phyloP scores from a whole-genome alignment of 768 basidiomycete genomes.

The Sporobolomyces roseus region DNA sequence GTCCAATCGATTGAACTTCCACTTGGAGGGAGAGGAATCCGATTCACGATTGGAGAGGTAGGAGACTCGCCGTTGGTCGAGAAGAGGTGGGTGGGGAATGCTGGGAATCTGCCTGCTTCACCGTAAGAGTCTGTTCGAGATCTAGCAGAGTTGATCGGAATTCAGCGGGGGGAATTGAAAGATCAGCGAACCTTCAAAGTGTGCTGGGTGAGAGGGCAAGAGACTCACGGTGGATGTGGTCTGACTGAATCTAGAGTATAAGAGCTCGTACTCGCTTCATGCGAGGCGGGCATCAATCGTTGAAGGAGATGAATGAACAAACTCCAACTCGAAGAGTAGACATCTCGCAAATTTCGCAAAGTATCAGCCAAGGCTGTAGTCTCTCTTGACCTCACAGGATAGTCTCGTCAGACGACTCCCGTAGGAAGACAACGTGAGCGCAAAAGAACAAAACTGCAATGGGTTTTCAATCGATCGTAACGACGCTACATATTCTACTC shows the following conservation, averaged over 20 bases:
- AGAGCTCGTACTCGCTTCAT: slow-evolving; percentile 5
- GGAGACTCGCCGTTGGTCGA: background rate
- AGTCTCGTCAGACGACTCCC: too few relatives aligned
- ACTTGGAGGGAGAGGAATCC: slow-evolving; percentile 8
- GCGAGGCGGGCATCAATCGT: background rate
- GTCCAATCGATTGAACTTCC: slow-evolving; percentile 35
- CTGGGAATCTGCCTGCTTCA: slow-evolving; percentile 5
- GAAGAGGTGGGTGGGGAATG: slow-evolving; percentile 16
- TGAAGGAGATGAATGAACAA: background rate
- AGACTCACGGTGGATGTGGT: background rate
- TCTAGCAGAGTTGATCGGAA: background rate
- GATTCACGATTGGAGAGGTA: background rate
- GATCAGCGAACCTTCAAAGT: background rate
- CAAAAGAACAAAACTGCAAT: background rate
- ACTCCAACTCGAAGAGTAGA: too few relatives aligned
- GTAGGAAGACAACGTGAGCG: too few relatives aligned
- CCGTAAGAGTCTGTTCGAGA: background rate
- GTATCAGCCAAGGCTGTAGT: too few relatives aligned
- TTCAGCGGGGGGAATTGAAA: too few relatives aligned
- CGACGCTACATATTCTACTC: too few relatives aligned
- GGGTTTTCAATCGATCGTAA: background rate
- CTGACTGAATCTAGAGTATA: background rate
- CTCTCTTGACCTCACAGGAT: too few relatives aligned
- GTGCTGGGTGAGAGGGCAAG: background rate
- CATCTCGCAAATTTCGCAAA: too few relatives aligned